Percentiles rank a stretch among this genome's conserved stretches.
Conservation (phyloP, 768 basidiomycete species). For the Panaeolus cyanescens region DNA sequence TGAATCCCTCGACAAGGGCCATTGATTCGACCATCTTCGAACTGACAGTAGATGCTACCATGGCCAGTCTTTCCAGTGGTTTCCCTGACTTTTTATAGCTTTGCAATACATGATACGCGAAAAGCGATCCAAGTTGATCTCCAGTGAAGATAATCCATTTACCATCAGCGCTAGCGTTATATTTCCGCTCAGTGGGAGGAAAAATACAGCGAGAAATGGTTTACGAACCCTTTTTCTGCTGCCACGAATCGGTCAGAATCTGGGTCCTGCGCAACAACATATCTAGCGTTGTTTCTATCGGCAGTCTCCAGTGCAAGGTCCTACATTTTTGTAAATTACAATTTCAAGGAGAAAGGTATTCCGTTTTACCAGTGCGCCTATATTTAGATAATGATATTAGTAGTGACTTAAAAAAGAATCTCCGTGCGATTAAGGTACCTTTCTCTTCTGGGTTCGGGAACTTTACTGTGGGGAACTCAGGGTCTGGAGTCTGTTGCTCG, state of each 20-base stretch:
- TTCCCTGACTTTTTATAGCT: constrained; percentile 43
- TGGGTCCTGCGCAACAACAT: constrained; percentile 88
- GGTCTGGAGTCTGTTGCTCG: constrained; percentile 75
- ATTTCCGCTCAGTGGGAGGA: constrained; percentile 1
- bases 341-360: neutral
- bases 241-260: constrained; percentile 85
- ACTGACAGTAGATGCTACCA: constrained; percentile 90
- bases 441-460: constrained; percentile 94
- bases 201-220: neutral
- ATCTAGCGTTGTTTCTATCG: constrained; percentile 46
- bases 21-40: constrained; percentile 87
- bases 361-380: constrained; percentile 22
- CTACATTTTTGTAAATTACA: constrained; percentile 34
- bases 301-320: constrained; percentile 73
- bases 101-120: constrained; percentile 45
- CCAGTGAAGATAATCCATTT: constrained; percentile 78
- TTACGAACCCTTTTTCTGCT: constrained; percentile 62
- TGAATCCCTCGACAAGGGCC: constrained; percentile 76
- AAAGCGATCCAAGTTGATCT: constrained; percentile 72
- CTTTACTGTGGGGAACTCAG: constrained; percentile 81
- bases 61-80: constrained; percentile 62
- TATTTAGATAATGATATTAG: neutral
- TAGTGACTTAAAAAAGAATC: neutral
- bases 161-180: constrained; percentile 42
- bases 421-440: constrained; percentile 41